These are phyloP conservation scores for Chenopodium quinoa DNA, from an alignment of 148 eudicot genomes.

Conservation along the genomic window DNA sequence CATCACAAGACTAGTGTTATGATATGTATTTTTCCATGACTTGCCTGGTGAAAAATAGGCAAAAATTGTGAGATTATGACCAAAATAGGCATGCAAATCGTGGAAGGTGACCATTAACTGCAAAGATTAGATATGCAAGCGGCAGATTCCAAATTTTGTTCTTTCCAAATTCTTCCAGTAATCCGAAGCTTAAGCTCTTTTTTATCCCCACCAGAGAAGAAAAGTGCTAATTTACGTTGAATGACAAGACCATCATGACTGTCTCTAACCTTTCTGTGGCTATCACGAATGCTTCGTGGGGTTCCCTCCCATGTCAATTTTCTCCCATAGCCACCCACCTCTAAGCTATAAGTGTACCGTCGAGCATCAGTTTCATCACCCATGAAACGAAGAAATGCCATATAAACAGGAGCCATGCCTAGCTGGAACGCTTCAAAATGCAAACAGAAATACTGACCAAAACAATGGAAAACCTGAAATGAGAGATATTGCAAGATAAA, in stretches of 20 bases:
- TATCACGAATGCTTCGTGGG: constrained; percentile 42
- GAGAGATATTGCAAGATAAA: neutral
- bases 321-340: constrained; percentile 37
- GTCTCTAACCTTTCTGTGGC: constrained; percentile 41
- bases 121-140: constrained; percentile 23
- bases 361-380: constrained; percentile 40
- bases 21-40: constrained; percentile 6
- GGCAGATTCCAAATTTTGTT: constrained; percentile 33
- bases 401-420: constrained; percentile 42
- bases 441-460: constrained; percentile 35
- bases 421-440: constrained; percentile 45
- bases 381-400: constrained; percentile 45
- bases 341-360: constrained; percentile 35
- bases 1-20: neutral
- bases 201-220: constrained; percentile 37
- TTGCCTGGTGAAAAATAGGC: neutral
- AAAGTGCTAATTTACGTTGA: constrained; percentile 35
- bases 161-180: constrained; percentile 43
- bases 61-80: neutral
- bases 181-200: constrained; percentile 41
- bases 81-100: constrained; percentile 4
- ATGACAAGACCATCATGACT: constrained; percentile 38
- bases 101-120: constrained; percentile 10
- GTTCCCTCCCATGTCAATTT: constrained; percentile 43
- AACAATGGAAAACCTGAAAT: constrained; percentile 35